These are phyloP conservation scores for Nicotiana sylvestris DNA, from an alignment of 257 asterid species.

Conservation along the genomic window DNA sequence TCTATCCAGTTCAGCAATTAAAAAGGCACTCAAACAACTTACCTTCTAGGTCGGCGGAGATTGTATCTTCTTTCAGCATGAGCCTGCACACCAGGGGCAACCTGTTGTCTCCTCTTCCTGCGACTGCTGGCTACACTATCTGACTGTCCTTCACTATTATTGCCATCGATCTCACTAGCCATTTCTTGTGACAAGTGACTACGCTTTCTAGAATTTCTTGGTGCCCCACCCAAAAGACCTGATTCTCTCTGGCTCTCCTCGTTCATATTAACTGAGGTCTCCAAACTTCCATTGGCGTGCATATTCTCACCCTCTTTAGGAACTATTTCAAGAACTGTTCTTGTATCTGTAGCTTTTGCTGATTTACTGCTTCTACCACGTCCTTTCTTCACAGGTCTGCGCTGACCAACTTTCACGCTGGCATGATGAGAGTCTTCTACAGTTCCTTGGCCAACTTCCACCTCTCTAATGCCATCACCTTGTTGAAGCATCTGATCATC, in stretches of 20 bases:
- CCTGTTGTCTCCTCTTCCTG: constrained; percentile 66
- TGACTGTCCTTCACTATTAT: constrained; percentile 59
- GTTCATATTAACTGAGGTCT: constrained; percentile 38
- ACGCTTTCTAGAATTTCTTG: constrained; percentile 58
- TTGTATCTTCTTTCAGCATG: constrained; percentile 72
- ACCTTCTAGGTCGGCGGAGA: constrained; percentile 73
- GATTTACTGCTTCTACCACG: constrained; percentile 36
- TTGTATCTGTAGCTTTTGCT: constrained; percentile 29
- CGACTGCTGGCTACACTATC: constrained; percentile 56
- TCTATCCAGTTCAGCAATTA: not conserved
- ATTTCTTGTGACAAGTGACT: constrained; percentile 45
- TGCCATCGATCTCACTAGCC: constrained; percentile 45
- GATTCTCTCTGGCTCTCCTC: constrained; percentile 61
- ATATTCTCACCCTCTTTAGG: constrained; percentile 17
- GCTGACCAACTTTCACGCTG: constrained; percentile 27
- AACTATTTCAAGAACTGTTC: constrained; percentile 13
- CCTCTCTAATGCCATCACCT: constrained; percentile 37
- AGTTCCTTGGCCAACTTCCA: constrained; percentile 38
- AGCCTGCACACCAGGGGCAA: constrained; percentile 39
- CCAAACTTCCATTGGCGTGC: constrained; percentile 43
- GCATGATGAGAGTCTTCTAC: constrained; percentile 44
- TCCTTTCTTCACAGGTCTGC: constrained; percentile 37
- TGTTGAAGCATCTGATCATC: constrained; percentile 45
- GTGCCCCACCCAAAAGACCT: constrained; percentile 31
- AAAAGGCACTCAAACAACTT: constrained; percentile 20